These are phyloP conservation scores for Leccinum longicurvipes DNA, from an alignment of 768 basidiomycete species.

Conservation along the genomic window DNA sequence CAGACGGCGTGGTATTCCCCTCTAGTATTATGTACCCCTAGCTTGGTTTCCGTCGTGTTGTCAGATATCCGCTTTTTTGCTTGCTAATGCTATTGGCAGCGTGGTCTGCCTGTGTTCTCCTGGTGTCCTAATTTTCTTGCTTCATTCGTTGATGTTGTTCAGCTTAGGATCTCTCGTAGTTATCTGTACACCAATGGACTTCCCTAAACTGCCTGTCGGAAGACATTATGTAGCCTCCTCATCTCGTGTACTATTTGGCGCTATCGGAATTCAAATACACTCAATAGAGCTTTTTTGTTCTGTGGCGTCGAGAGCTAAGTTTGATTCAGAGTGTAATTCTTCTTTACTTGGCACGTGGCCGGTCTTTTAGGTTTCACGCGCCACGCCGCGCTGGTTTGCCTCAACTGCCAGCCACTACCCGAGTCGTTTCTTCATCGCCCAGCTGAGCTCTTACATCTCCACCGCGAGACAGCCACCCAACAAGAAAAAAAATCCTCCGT, in stretches of 20 bases:
- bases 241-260: constrained; percentile 23
- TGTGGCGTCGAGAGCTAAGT: constrained; percentile 13
- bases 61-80: constrained; percentile 15
- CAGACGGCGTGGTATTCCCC: constrained; percentile 86
- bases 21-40: constrained; percentile 79
- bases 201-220: constrained; percentile 18
- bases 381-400: neutral
- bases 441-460: neutral
- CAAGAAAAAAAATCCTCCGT: neutral
- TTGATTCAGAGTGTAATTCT: neutral
- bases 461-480: neutral
- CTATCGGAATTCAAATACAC: constrained; percentile 19
- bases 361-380: neutral
- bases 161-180: constrained; percentile 30
- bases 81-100: constrained; percentile 28
- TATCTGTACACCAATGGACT: constrained; percentile 33
- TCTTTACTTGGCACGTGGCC: neutral
- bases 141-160: constrained; percentile 21
- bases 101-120: constrained; percentile 23
- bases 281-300: constrained; percentile 13
- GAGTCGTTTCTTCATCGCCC: neutral
- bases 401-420: neutral
- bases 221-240: constrained; percentile 32
- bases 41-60: constrained; percentile 20
- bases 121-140: constrained; percentile 20